A percentile compares a stretch with the other conserved stretches of the same genome.
These are phyloP conservation scores for Gossypium turneri DNA, from an alignment of 345 rosid species.

Conservation along the genomic window DNA sequence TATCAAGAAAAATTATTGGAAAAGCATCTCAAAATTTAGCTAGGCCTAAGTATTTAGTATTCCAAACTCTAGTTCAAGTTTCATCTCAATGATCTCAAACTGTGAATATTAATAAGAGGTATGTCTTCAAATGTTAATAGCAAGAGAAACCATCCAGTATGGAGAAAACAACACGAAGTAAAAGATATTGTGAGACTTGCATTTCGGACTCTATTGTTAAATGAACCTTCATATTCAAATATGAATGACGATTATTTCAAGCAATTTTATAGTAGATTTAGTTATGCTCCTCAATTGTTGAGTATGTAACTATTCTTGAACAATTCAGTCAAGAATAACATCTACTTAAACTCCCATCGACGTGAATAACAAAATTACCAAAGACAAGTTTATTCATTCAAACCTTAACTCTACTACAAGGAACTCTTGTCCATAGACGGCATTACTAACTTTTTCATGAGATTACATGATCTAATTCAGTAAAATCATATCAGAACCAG, in stretches of 20 bases:
- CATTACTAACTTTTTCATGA: neutral
- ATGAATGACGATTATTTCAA: neutral
- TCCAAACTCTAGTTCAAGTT: no score
- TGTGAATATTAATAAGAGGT: neutral
- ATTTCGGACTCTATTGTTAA: neutral
- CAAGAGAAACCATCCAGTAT: neutral
- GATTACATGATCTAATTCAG: neutral
- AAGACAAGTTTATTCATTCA: neutral
- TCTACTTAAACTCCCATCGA: no score
- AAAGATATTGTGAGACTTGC: no score
- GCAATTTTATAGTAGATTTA: neutral
- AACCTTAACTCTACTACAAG: neutral
- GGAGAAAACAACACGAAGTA: no score
- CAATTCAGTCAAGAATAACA: no score
- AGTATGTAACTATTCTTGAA: no score
- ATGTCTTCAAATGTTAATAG: neutral
- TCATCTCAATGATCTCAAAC: no score
- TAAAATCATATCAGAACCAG: neutral
- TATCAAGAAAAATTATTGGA: neutral
- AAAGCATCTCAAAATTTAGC: neutral
- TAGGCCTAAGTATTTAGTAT: neutral
- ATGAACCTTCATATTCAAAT: neutral
- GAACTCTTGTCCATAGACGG: neutral
- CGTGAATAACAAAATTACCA: no score
- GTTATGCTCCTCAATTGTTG: neutral